Percentiles rank a stretch among this genome's conserved stretches.
phyloP scores from a whole-genome alignment of 768 basidiomycete genomes.

The Xerocomus spinulosus region DNA sequence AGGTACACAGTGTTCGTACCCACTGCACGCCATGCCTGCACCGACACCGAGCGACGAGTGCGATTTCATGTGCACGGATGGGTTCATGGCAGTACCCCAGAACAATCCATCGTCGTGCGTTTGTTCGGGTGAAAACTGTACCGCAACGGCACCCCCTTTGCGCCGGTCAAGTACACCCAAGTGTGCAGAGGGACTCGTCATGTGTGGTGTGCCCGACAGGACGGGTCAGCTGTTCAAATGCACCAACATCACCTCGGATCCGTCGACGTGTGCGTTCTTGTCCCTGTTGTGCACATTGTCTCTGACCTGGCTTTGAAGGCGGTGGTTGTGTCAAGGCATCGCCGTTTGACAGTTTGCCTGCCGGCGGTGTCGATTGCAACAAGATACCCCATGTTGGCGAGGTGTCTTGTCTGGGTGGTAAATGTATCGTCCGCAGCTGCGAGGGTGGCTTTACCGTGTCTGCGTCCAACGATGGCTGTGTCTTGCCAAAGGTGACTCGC shows the following conservation, averaged over 20 bases:
- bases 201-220: conserved; percentile 24
- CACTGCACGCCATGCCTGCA: conserved; percentile 23
- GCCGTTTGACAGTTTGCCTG: background rate
- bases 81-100: background rate
- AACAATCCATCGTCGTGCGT: background rate
- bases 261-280: background rate
- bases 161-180: conserved; percentile 16
- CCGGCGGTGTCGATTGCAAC: background rate
- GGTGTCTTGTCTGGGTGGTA: background rate
- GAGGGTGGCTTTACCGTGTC: background rate
- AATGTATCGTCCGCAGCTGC: background rate
- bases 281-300: background rate
- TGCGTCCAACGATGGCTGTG: background rate
- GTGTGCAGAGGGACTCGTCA: conserved; percentile 19
- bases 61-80: conserved; percentile 15
- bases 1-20: conserved; percentile 25
- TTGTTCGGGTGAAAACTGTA: background rate
- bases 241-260: conserved; percentile 1
- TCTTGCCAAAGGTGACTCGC: background rate
- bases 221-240: conserved; percentile 29
- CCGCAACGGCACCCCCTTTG: background rate
- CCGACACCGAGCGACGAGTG: conserved; percentile 22
- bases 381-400: background rate
- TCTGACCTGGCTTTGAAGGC: background rate
- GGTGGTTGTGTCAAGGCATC: background rate